Percentiles rank a stretch among this genome's conserved stretches.
Conservation (phyloP, 192 early-diverging fungal genomes). For the Lobosporangium transversale region DNA sequence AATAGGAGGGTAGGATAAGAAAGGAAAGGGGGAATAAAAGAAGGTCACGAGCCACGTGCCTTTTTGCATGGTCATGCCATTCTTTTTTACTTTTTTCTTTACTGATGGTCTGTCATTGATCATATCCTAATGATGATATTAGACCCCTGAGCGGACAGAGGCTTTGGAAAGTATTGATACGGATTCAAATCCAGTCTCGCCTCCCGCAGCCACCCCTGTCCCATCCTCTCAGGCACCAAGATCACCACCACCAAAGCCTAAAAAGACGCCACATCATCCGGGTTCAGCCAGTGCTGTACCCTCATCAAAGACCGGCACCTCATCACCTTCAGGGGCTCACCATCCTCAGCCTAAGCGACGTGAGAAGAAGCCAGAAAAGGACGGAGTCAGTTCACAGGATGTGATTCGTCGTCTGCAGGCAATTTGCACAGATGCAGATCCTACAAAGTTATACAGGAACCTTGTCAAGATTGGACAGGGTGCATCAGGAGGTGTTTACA, state of each 20-base stretch:
- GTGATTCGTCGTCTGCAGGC: slow-evolving; percentile 83
- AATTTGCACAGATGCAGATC: slow-evolving; percentile 90
- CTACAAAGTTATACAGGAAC: slow-evolving; percentile 84
- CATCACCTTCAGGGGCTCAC: slow-evolving; percentile 37
- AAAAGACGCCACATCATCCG: slow-evolving; percentile 23
- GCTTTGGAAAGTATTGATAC: slow-evolving; percentile 32
- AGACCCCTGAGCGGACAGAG: slow-evolving; percentile 30
- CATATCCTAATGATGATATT: background rate
- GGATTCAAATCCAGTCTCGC: slow-evolving; percentile 15
- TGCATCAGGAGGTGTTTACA: slow-evolving; percentile 95
- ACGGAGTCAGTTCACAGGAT: slow-evolving; percentile 65
- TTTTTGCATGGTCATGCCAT: background rate
- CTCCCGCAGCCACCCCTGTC: slow-evolving; percentile 5
- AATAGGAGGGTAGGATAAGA: slow-evolving; percentile 9
- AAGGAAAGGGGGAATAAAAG: background rate
- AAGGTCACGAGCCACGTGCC: slow-evolving; percentile 15
- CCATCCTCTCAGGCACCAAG: slow-evolving; percentile 20
- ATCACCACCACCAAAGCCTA: slow-evolving; percentile 39
- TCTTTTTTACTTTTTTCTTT: background rate
- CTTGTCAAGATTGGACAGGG: slow-evolving; percentile 93
- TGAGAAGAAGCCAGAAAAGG: slow-evolving; percentile 64
- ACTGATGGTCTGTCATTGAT: background rate
- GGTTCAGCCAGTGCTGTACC: slow-evolving; percentile 8
- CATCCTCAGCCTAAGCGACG: slow-evolving; percentile 60
- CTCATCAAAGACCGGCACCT: slow-evolving; percentile 39